A percentile compares a stretch with the other conserved stretches of the same genome.
These are phyloP conservation scores for Spatholobus suberectus DNA, from an alignment of 306 rosid species.

Conservation along the genomic window DNA sequence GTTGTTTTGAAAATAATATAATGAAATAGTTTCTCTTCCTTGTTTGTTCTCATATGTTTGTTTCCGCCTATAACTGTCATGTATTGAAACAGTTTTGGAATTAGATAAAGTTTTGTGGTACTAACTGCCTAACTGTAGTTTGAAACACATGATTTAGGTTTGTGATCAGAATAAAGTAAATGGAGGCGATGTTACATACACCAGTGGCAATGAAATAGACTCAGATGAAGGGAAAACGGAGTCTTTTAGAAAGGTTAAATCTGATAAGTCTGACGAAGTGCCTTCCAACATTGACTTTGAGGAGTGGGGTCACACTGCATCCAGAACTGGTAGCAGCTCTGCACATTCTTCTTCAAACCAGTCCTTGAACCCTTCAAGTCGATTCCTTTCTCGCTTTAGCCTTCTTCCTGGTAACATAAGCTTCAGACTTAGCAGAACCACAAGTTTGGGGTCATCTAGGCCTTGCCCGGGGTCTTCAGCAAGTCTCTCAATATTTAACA, in stretches of 20 bases:
- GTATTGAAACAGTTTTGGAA: slow-evolving; percentile 2
- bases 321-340: slow-evolving; percentile 69
- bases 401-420: slow-evolving; percentile 81
- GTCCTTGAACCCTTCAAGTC: slow-evolving; percentile 70
- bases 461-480: slow-evolving; percentile 73
- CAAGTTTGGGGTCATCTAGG: slow-evolving; percentile 86
- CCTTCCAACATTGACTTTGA: slow-evolving; percentile 58
- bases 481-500: slow-evolving; percentile 59
- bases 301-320: slow-evolving; percentile 64
- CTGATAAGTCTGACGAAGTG: slow-evolving; percentile 60
- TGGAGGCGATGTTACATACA: slow-evolving; percentile 51
- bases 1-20: slow-evolving; percentile 12
- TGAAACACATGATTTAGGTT: slow-evolving; percentile 59
- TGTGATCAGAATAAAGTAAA: slow-evolving; percentile 67
- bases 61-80: slow-evolving; percentile 13
- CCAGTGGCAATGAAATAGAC: slow-evolving; percentile 51
- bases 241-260: slow-evolving; percentile 60
- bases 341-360: slow-evolving; percentile 57
- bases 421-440: slow-evolving; percentile 90
- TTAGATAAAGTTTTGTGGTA: slow-evolving; percentile 32
- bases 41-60: slow-evolving; percentile 14
- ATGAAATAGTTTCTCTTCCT: neutral
- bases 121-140: slow-evolving; percentile 39
- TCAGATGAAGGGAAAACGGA: slow-evolving; percentile 57
- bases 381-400: slow-evolving; percentile 87